Evolutionary conservation across 768 basidiomycete species (phyloP), one percentile per base, ranked within the genome.

Genomic region (Mycena rosella): DNA sequence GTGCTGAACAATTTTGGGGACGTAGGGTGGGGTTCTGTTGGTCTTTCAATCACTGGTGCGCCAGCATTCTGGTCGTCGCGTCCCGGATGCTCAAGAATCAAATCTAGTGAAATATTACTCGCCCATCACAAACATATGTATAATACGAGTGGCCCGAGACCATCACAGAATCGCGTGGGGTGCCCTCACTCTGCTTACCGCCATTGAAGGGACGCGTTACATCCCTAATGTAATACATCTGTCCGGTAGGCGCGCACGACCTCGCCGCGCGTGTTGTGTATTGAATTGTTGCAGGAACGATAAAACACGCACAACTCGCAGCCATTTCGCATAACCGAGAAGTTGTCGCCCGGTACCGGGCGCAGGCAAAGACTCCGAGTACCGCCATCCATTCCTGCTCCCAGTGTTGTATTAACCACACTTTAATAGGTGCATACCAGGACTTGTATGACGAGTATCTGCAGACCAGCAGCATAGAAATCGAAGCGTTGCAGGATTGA

Each of bases 71-170:
- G 26, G 18, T 24, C 30, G 45, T 59, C 56, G 32, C 27, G 36
- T 24, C 60, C 14, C 38, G 13, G 42, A 38, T 38, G 29, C 40
- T 70, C 54, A 70, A 63, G 40, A 64, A 22, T n/a, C 51, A n/a
- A 24, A n/a, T 32, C 13, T 32, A 34, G 53, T 54, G 32, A 95
- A 96, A 77, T 96, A 96, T 73, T 94, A 90, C 71, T 96, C 95
- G 0, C 91, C 94, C 0, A 86, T 85, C 17, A 96, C 95, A 3
- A 89, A 91, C 69, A 82, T 96, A 0, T 94, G 91, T 72, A 96
- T 97, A 74, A 87, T 96, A 47, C 91, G 95, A 47, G 92, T 96
- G 30, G 91, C 91, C 32, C 83, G 96, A 59, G 93, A 94, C 56
- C 92, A 93, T 64, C 89, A 94, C 74, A 86, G 85, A 5, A 86